Conservation (phyloP, 306 rosid species). For the Vachellia pachyceras region DNA sequence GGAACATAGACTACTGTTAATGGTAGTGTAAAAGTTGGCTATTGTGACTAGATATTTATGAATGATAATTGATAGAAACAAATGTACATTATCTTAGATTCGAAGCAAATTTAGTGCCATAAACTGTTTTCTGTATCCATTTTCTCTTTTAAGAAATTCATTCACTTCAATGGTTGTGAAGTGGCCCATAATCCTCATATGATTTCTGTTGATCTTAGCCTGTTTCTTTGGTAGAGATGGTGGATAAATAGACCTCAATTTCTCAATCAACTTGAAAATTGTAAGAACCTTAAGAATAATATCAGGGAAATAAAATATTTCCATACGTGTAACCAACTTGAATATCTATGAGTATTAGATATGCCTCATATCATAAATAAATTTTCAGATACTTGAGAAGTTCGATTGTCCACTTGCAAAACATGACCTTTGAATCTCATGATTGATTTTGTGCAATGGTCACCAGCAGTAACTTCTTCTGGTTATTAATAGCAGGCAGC, state of each 20-base stretch:
- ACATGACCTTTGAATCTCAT: background rate
- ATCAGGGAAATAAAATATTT: background rate
- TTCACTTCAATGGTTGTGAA: conserved; percentile 6
- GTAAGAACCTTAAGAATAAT: background rate
- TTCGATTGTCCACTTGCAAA: background rate
- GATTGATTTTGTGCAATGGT: background rate
- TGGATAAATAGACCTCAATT: background rate
- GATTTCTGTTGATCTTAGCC: conserved; percentile 5
- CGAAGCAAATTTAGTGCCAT: background rate
- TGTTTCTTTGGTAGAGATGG: background rate
- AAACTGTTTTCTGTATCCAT: background rate
- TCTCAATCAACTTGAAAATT: background rate
- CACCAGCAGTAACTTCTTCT: background rate
- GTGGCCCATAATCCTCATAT: background rate
- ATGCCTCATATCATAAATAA: background rate
- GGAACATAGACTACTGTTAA: background rate
- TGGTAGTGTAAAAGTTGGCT: background rate
- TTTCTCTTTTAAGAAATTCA: conserved; percentile 10
- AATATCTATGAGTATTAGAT: background rate
- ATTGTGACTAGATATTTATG: background rate
- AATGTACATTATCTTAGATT: background rate
- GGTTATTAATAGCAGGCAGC: conserved; percentile 53
- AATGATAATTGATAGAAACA: background rate
- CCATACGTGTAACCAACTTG: background rate
- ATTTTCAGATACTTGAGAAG: background rate